Evolutionary conservation across 192 early-diverging fungal species (phyloP).

Genomic region (Coemansia sp.): DNA sequence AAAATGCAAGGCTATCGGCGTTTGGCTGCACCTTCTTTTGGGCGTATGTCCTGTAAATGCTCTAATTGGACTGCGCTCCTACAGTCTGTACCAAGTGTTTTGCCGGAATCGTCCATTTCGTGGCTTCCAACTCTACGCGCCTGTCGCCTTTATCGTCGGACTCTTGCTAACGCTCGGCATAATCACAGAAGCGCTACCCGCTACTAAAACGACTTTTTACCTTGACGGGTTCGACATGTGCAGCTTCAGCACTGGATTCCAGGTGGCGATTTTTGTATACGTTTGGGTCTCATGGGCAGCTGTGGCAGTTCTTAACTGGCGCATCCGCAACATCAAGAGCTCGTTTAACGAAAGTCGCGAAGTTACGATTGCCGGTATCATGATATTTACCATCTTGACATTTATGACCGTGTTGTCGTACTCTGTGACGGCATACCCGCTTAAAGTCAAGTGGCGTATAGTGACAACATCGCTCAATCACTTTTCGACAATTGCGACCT

Average conservation of each 20-base stretch:
- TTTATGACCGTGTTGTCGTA: slow-evolving; percentile 43
- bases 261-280: slow-evolving; percentile 36
- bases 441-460: slow-evolving; percentile 25
- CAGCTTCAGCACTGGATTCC: slow-evolving; percentile 29
- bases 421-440: slow-evolving; percentile 22
- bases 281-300: slow-evolving; percentile 42
- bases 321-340: slow-evolving; percentile 51
- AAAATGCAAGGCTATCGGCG: slow-evolving; percentile 45
- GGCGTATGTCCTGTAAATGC: slow-evolving; percentile 35
- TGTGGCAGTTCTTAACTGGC: slow-evolving; percentile 32
- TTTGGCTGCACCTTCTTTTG: slow-evolving; percentile 47
- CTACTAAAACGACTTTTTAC: slow-evolving; percentile 18
- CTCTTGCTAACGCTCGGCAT: slow-evolving; percentile 29
- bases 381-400: slow-evolving; percentile 27
- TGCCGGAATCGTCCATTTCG: neutral
- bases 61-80: slow-evolving; percentile 22
- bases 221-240: slow-evolving; percentile 30
- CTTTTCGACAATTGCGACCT: slow-evolving; percentile 28
- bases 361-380: slow-evolving; percentile 21
- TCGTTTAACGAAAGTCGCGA: slow-evolving; percentile 56
- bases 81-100: slow-evolving; percentile 10
- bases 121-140: neutral
- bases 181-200: slow-evolving; percentile 27
- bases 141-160: slow-evolving; percentile 9
- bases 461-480: slow-evolving; percentile 41